These are phyloP conservation scores for Daldinia eschscholtzii DNA, from an alignment of 2,329 filamentous ascomycete genomes.

Conservation along the genomic window DNA sequence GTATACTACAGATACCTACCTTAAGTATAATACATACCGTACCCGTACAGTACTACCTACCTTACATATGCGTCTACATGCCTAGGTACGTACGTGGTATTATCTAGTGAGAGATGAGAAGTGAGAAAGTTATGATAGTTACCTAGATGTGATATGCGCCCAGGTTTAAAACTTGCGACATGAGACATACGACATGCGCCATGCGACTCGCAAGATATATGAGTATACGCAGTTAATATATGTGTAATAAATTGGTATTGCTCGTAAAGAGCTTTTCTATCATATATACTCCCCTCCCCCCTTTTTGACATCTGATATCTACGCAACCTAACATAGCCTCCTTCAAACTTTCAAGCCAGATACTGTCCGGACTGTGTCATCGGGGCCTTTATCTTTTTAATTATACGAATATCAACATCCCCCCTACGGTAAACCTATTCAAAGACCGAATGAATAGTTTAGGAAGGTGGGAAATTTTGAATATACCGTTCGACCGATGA, in stretches of 20 bases:
- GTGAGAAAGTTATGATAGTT: conserved; percentile 4
- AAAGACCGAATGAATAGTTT: conserved; percentile 39
- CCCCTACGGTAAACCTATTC: conserved; percentile 38
- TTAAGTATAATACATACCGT: conserved; percentile 8
- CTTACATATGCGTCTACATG: conserved; percentile 9
- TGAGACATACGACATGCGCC: neutral
- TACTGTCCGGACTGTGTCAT: conserved; percentile 39
- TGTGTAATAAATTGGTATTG: conserved; percentile 17
- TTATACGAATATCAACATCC: conserved; percentile 23
- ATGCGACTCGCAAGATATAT: conserved; percentile 1
- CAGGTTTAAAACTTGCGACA: conserved; percentile 1
- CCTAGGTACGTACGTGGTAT: conserved; percentile 11
- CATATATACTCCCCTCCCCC: conserved; percentile 8
- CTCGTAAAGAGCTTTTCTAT: conserved; percentile 19
- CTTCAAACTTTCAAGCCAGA: conserved; percentile 27
- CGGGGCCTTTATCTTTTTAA: conserved; percentile 28
- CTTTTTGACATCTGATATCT: conserved; percentile 44
- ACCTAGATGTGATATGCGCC: conserved; percentile 20
- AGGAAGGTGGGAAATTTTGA: conserved; percentile 38
- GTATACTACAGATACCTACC: neutral
- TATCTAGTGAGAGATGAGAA: conserved; percentile 6
- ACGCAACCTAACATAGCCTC: conserved; percentile 18
- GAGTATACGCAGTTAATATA: conserved; percentile 8
- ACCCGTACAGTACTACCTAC: conserved; percentile 9
- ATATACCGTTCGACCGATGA: conserved; percentile 39